These are phyloP conservation scores for Avena atlantica DNA, from an alignment of 176 grass and related monocot species.

Conservation along the genomic window DNA sequence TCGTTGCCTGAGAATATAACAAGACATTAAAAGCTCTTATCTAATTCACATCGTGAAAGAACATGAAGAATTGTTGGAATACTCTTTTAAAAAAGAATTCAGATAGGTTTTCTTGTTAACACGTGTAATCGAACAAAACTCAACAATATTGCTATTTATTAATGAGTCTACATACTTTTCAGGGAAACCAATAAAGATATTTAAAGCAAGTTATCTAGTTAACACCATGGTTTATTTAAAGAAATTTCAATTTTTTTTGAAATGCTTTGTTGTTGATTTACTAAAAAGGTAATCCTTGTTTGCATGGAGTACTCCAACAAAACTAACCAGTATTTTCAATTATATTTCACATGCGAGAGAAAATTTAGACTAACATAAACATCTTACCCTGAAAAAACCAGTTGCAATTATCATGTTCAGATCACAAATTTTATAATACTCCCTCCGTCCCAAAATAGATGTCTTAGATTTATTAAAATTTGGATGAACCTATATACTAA, in stretches of 20 bases:
- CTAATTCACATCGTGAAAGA: neutral
- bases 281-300: neutral
- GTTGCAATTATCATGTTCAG: neutral
- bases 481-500: too few relatives aligned
- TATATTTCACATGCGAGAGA: neutral
- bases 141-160: neutral
- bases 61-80: neutral
- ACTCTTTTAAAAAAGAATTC: neutral
- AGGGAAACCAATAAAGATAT: neutral
- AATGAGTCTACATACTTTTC: neutral
- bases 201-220: neutral
- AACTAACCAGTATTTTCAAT: neutral
- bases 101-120: constrained; percentile 1
- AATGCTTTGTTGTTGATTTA: constrained; percentile 21
- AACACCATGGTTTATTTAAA: neutral
- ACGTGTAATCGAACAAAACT: neutral
- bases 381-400: neutral
- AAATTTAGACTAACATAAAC: neutral
- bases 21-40: neutral
- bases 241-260: neutral
- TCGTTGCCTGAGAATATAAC: constrained; percentile 11
- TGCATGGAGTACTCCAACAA: neutral
- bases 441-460: too few relatives aligned
- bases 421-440: neutral
- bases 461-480: too few relatives aligned